These are phyloP conservation scores for Trichoderma semiorbis DNA, from an alignment of 2,329 filamentous ascomycete species.

Conservation along the genomic window DNA sequence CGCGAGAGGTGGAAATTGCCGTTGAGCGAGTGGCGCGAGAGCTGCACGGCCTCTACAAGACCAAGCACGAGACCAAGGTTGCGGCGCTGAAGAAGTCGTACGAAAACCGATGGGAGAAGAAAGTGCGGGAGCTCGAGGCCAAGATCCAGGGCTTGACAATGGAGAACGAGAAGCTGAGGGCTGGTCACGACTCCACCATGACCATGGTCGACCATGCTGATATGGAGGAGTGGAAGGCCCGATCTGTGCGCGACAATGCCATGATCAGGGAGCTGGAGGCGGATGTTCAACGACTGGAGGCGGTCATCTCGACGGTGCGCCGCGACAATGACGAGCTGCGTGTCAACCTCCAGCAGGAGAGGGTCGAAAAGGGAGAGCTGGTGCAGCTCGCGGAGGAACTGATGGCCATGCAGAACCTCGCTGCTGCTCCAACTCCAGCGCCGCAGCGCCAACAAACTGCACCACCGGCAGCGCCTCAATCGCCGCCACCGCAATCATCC, in stretches of 20 bases:
- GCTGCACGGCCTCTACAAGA: conserved; percentile 89
- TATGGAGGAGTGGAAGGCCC: conserved; percentile 49
- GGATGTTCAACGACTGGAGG: conserved; percentile 69
- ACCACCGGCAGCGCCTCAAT: conserved; percentile 5
- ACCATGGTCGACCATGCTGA: conserved; percentile 52
- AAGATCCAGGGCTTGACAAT: conserved; percentile 65
- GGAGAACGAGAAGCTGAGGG: conserved; percentile 72
- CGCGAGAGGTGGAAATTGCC: conserved; percentile 71
- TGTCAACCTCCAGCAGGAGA: conserved; percentile 65
- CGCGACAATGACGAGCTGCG: conserved; percentile 65
- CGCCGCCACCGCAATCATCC: conserved; percentile 21
- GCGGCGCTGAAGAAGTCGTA: conserved; percentile 81
- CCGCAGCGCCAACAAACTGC: conserved; percentile 16
- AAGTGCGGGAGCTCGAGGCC: conserved; percentile 71
- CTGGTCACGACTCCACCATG: conserved; percentile 65
- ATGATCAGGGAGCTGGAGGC: conserved; percentile 69
- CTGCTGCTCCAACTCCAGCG: conserved; percentile 24
- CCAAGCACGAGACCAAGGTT: conserved; percentile 96
- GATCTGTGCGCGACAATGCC: conserved; percentile 63
- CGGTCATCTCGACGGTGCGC: conserved; percentile 67
- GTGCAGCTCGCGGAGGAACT: conserved; percentile 81
- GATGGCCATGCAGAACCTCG: conserved; percentile 62
- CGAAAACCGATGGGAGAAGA: conserved; percentile 86
- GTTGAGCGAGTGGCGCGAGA: conserved; percentile 93
- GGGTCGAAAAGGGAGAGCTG: conserved; percentile 79